phyloP scores from a whole-genome alignment of 306 rosid species.

The Cucumis cinereus region DNA sequence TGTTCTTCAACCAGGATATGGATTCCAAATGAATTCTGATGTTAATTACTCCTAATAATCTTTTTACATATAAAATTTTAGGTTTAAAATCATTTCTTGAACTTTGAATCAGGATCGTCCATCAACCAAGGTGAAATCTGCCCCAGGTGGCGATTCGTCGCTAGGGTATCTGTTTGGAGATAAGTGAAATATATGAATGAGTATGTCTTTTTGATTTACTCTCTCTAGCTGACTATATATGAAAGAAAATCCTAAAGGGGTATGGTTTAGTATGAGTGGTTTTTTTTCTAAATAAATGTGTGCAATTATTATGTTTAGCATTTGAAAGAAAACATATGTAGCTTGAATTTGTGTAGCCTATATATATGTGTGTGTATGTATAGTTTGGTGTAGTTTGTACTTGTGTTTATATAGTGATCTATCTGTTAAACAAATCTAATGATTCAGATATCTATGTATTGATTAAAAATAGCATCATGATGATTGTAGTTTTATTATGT shows the following conservation, averaged over 20 bases:
- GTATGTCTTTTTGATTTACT: background rate
- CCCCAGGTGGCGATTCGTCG: constrained; percentile 79
- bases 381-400: background rate
- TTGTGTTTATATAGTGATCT: background rate
- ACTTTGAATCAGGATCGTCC: constrained; percentile 50
- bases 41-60: too few species aligned
- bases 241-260: background rate
- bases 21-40: background rate
- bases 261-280: background rate
- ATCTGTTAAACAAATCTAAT: background rate
- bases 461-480: background rate
- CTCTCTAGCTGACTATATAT: background rate
- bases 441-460: background rate
- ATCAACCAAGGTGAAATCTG: constrained; percentile 61
- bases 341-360: background rate
- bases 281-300: background rate
- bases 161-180: constrained; percentile 86
- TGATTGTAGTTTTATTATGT: background rate
- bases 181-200: constrained; percentile 24
- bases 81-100: background rate
- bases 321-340: background rate
- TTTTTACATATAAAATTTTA: too few species aligned
- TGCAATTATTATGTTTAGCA: background rate
- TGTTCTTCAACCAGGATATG: too few species aligned
- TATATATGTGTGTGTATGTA: too few species aligned